These are phyloP conservation scores for Oryza rufipogon DNA, from an alignment of 176 grass and related monocot species.

Conservation along the genomic window DNA sequence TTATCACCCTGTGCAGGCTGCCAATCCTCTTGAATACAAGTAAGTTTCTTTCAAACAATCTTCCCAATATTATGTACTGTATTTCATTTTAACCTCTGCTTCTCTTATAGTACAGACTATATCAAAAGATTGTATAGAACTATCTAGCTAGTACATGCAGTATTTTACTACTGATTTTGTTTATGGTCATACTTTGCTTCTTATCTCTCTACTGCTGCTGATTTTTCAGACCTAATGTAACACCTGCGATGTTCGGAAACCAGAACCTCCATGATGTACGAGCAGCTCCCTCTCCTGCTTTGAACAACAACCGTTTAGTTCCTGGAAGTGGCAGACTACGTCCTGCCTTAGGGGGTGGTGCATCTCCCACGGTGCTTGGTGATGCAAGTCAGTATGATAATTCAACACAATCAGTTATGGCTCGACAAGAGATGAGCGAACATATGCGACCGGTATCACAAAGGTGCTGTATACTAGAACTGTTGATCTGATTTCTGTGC, in stretches of 20 bases:
- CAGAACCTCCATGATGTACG: conserved; percentile 21
- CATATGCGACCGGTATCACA: not conserved
- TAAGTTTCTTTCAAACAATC: conserved; percentile 35
- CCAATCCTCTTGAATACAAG: conserved; percentile 41
- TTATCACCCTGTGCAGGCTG: conserved; percentile 27
- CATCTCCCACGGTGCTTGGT: conserved; percentile 29
- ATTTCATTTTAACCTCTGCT: conserved; percentile 15
- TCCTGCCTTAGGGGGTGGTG: conserved; percentile 25
- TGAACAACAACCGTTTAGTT: conserved; percentile 41
- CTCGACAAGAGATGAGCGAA: conserved; percentile 28
- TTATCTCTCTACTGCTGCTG: conserved; percentile 14
- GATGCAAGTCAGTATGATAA: conserved; percentile 2
- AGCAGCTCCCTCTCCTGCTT: conserved; percentile 12
- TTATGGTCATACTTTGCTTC: conserved; percentile 19
- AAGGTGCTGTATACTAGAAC: conserved; percentile 28
- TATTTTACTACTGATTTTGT: conserved; percentile 11
- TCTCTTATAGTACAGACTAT: conserved; percentile 8
- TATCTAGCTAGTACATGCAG: conserved; percentile 22
- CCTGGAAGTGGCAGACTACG: conserved; percentile 7
- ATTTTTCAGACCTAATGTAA: conserved; percentile 33
- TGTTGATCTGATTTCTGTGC: conserved; percentile 25
- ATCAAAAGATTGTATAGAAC: not conserved
- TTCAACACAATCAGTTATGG: conserved; percentile 17
- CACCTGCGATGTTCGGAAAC: conserved; percentile 20
- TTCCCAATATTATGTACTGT: not conserved